phyloP scores from a whole-genome alignment of 1,284 basidiomycete genomes.

The Ustilago crameri region DNA sequence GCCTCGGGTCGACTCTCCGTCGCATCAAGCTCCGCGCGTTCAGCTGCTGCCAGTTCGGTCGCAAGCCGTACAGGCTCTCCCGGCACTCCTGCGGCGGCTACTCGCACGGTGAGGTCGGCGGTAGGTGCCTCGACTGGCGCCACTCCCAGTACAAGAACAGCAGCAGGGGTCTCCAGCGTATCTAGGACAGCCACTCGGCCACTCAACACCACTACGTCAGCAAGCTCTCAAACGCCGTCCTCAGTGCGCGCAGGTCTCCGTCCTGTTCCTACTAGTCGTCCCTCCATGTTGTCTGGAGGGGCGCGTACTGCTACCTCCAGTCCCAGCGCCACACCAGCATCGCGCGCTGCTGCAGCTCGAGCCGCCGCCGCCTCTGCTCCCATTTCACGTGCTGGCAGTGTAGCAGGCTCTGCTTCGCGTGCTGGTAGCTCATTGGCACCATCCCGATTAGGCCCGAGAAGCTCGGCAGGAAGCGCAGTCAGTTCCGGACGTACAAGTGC shows the following conservation, averaged over 20 bases:
- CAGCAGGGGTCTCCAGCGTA: conserved; percentile 10
- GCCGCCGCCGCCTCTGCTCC: conserved; percentile 26
- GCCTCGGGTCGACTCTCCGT: conserved; percentile 24
- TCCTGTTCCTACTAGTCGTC: conserved; percentile 44
- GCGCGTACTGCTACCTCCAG: conserved; percentile 39
- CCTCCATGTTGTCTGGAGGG: conserved; percentile 46
- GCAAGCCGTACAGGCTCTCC: conserved; percentile 37
- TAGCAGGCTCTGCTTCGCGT: conserved; percentile 12
- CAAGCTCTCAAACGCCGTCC: conserved; percentile 40
- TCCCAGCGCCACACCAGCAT: conserved; percentile 28
- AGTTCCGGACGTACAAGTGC: conserved; percentile 41
- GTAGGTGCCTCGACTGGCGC: conserved; percentile 2
- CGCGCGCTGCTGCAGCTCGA: conserved; percentile 20
- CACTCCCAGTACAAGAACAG: conserved; percentile 28
- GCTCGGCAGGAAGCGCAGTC: conserved; percentile 33
- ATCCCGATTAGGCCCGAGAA: conserved; percentile 28
- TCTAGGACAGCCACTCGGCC: conserved; percentile 17
- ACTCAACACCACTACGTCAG: conserved; percentile 9
- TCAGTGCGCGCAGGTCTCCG: conserved; percentile 53
- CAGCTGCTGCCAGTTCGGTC: conserved; percentile 25
- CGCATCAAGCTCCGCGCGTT: conserved; percentile 30
- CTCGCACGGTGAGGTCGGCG: conserved; percentile 17
- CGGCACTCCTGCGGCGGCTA: conserved; percentile 21
- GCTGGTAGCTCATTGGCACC: conserved; percentile 38
- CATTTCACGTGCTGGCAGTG: conserved; percentile 34